Evolutionary conservation across 2,329 filamentous ascomycete genomes (phyloP).

Genomic region (Colletotrichum sp.): DNA sequence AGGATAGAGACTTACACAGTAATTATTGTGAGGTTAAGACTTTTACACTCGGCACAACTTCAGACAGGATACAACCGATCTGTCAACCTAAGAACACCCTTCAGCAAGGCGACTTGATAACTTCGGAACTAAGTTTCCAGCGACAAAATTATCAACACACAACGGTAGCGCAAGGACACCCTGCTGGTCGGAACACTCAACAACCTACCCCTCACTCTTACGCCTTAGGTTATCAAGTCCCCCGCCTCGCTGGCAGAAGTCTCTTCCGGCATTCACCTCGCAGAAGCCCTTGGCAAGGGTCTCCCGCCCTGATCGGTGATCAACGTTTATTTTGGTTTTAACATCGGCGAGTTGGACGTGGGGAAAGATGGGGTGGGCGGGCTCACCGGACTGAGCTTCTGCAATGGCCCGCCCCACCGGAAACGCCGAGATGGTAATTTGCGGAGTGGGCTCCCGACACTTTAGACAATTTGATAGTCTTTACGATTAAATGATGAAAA

Average conservation of each 20-base stretch:
- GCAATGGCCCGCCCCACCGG: not conserved
- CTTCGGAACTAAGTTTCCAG: not conserved
- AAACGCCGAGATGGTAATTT: not conserved
- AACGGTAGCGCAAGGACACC: not conserved
- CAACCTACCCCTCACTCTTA: not conserved
- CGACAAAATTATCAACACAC: not conserved
- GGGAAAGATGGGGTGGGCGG: not conserved
- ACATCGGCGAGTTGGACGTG: not conserved
- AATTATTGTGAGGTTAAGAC: not conserved
- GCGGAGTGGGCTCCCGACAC: not conserved
- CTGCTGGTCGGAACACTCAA: not conserved
- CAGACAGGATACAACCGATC: not conserved
- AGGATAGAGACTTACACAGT: not conserved
- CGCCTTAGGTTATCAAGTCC: not conserved
- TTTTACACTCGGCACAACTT: not conserved
- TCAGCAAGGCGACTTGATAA: accelerated
- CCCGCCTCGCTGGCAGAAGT: not conserved
- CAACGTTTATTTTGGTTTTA: not conserved
- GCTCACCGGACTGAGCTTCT: not conserved
- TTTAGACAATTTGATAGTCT: not conserved
- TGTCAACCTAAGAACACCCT: not conserved
- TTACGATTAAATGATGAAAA: not conserved
- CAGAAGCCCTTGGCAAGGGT: not conserved
- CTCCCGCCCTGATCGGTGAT: not conserved
- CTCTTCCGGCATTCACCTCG: not conserved